Evolutionary conservation across 768 basidiomycete species (phyloP).

Genomic region (Xerocomellus intermedius): DNA sequence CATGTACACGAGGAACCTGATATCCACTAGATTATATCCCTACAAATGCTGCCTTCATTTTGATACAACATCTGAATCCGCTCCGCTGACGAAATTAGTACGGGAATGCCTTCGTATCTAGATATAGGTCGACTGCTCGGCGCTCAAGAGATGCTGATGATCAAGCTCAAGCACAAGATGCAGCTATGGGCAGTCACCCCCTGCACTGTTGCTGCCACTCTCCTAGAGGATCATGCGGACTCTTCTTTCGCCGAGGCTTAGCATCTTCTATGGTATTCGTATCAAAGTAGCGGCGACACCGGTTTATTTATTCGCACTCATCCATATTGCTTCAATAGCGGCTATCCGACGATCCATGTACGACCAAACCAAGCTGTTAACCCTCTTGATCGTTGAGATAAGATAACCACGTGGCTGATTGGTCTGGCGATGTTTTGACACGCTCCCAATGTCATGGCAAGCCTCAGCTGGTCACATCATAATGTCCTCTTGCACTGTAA

Average conservation of each 20-base stretch:
- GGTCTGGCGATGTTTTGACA: background rate
- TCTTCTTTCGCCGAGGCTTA: no score
- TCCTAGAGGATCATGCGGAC: no score
- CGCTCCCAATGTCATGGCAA: background rate
- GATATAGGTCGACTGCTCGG: background rate
- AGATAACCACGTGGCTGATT: constrained; percentile 27
- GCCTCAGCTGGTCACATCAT: background rate
- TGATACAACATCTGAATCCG: background rate
- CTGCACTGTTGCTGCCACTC: no score
- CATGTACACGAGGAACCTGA: background rate
- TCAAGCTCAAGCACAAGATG: no score
- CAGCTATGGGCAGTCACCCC: no score
- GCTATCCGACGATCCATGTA: no score
- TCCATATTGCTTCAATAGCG: no score
- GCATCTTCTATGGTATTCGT: no score
- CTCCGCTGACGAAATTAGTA: background rate
- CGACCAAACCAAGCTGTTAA: no score
- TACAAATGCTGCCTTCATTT: background rate
- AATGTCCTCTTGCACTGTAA: constrained; percentile 47
- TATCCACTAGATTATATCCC: background rate
- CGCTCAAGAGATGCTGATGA: no score
- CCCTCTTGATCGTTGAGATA: background rate
- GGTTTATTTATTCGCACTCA: no score
- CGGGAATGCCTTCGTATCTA: background rate
- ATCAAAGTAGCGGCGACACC: no score